Evolutionary conservation across 1,284 basidiomycete genomes (phyloP).

Genomic region (Phaffia rhodozyma): DNA sequence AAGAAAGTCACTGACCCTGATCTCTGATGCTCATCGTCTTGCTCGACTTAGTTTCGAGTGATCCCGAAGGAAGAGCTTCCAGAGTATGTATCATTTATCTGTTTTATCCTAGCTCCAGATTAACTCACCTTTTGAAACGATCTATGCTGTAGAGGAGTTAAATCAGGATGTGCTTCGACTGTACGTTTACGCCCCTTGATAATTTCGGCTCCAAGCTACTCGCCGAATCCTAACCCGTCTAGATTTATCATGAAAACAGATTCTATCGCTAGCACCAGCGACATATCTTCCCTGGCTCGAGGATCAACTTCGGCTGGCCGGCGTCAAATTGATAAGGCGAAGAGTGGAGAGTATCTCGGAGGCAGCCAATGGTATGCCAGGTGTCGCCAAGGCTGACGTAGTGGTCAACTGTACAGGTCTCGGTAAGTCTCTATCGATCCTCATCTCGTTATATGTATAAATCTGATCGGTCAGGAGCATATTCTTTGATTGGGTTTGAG

Average conservation of each 20-base stretch:
- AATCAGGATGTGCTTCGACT: constrained; percentile 9
- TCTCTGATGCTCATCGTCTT: too few species aligned
- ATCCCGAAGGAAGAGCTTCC: constrained; percentile 9
- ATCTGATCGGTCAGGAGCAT: neutral
- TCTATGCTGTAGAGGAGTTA: neutral
- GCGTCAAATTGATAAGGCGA: constrained; percentile 8
- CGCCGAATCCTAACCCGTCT: too few species aligned
- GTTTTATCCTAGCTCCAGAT: neutral
- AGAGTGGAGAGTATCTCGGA: constrained; percentile 6
- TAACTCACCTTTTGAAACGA: too few species aligned
- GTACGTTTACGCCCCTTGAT: neutral
- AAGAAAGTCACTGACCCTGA: too few species aligned
- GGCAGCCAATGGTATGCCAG: neutral
- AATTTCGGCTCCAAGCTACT: too few species aligned
- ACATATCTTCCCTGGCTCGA: constrained; percentile 14
- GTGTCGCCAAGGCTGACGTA: neutral
- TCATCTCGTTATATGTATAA: neutral
- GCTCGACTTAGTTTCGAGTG: neutral
- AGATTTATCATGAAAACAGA: neutral
- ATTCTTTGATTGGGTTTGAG: neutral
- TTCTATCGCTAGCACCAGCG: constrained; percentile 16
- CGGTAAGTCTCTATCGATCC: neutral
- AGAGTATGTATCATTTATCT: neutral
- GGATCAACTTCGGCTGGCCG: neutral
- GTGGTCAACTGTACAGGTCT: constrained; percentile 16